phyloP scores from a whole-genome alignment of 2,329 filamentous ascomycete genomes.

The Fusarium piperis region DNA sequence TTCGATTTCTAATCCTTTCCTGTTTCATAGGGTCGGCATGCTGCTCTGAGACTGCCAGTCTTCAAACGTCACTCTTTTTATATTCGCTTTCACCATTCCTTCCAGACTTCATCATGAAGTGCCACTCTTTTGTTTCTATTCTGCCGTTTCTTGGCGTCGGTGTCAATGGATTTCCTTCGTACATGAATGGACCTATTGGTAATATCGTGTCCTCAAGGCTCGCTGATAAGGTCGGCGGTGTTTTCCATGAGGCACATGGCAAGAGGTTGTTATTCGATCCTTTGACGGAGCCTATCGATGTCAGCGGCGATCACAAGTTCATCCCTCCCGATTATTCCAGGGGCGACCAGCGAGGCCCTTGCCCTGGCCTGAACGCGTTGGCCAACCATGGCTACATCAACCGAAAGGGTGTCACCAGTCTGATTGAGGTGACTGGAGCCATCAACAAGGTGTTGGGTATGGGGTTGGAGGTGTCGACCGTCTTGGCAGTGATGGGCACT shows the following conservation, averaged over 20 bases:
- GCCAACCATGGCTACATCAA: slow-evolving; percentile 50
- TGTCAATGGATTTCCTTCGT: background rate
- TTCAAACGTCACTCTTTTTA: background rate
- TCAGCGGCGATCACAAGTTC: slow-evolving; percentile 37
- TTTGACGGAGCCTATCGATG: slow-evolving; percentile 3
- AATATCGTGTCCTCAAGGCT: slow-evolving; percentile 1
- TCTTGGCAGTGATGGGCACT: slow-evolving; percentile 9
- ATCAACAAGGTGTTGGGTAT: slow-evolving; percentile 26
- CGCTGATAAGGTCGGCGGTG: background rate
- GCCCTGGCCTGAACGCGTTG: slow-evolving; percentile 50
- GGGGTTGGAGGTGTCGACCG: slow-evolving; percentile 4
- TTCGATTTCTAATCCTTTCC: slow-evolving; percentile 6
- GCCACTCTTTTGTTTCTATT: background rate
- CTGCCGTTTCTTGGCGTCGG: background rate
- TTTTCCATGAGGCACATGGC: background rate
- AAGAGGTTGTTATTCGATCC: background rate
- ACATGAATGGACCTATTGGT: background rate
- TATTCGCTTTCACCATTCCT: background rate
- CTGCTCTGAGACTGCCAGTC: background rate
- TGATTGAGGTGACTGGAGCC: slow-evolving; percentile 18
- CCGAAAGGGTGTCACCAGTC: slow-evolving; percentile 29
- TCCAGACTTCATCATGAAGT: slow-evolving; percentile 11
- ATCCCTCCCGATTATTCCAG: slow-evolving; percentile 37
- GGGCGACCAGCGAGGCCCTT: slow-evolving; percentile 43
- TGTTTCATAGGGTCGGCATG: background rate